Conservation (phyloP, 805 yeast genomes). For the Grigorovia jiainica region DNA sequence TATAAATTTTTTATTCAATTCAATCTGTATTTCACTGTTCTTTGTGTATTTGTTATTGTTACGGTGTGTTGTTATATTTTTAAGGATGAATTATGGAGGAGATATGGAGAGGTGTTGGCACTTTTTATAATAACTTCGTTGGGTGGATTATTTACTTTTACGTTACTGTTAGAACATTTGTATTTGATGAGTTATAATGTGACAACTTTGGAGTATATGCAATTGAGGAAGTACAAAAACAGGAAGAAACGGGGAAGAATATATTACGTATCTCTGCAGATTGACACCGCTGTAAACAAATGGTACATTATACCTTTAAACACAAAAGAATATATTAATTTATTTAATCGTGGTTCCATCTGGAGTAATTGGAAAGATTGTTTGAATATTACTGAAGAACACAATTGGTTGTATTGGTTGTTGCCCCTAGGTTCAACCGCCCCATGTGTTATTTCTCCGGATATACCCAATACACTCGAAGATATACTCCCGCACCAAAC, state of each 20-base stretch:
- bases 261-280: background rate
- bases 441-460: background rate
- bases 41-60: constrained; percentile 34
- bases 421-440: background rate
- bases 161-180: constrained; percentile 36
- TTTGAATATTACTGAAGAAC: no score
- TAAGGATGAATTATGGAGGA: no score
- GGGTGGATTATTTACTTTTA: constrained; percentile 32
- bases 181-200: constrained; percentile 38
- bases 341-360: constrained; percentile 17
- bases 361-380: constrained; percentile 22
- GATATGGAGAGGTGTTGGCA: constrained; percentile 43
- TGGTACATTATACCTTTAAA: no score
- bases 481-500: background rate
- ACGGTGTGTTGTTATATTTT: constrained; percentile 30
- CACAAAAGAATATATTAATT: constrained; percentile 13
- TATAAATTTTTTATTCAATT: constrained; percentile 50
- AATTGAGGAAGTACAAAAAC: background rate
- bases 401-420: no score
- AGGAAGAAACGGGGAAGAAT: no score
- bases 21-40: constrained; percentile 29
- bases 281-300: no score
- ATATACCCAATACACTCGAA: background rate
- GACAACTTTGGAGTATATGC: constrained; percentile 53
- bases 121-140: constrained; percentile 36